These are phyloP conservation scores for Ballota nigra DNA, from an alignment of 257 asterid species.

Conservation along the genomic window DNA sequence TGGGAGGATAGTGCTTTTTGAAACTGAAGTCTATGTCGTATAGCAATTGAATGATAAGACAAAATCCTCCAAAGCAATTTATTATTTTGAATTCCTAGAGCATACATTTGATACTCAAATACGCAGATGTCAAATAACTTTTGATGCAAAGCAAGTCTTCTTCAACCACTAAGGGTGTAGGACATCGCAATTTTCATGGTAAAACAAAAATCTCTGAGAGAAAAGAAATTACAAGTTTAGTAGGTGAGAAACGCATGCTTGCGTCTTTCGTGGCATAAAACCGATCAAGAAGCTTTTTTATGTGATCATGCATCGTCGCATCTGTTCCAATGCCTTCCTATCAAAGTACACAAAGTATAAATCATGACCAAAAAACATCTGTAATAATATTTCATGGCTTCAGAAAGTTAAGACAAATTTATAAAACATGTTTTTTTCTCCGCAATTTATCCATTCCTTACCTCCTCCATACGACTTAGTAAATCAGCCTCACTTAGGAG, in stretches of 20 bases:
- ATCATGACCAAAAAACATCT: slow-evolving; percentile 1
- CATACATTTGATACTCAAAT: slow-evolving; percentile 1
- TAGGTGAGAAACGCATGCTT: slow-evolving; percentile 79
- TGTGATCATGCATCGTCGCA: slow-evolving; percentile 99
- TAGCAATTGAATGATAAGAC: not conserved
- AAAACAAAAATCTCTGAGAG: slow-evolving; percentile 22
- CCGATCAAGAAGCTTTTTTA: slow-evolving; percentile 96
- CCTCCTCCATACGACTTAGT: slow-evolving; percentile 96
- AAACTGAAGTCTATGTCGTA: not conserved
- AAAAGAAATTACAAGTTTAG: slow-evolving; percentile 68
- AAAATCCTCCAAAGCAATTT: not conserved
- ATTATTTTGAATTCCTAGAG: slow-evolving; percentile 9
- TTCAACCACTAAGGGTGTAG: slow-evolving; percentile 7
- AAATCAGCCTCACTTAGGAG: slow-evolving; percentile 96
- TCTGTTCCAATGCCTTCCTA: slow-evolving; percentile 97
- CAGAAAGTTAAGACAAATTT: slow-evolving; percentile 7
- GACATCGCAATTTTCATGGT: not conserved
- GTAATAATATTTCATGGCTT: not conserved
- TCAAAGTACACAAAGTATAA: slow-evolving; percentile 20
- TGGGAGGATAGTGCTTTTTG: not conserved
- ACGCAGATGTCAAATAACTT: not conserved
- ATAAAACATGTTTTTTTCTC: slow-evolving; percentile 11
- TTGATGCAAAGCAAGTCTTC: slow-evolving; percentile 23
- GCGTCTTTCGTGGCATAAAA: slow-evolving; percentile 84
- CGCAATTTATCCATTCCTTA: slow-evolving; percentile 25